A percentile compares a stretch with the other conserved stretches of the same genome.
Conservation (phyloP, 2,329 filamentous ascomycete genomes). For the Clonostachys rosea region DNA sequence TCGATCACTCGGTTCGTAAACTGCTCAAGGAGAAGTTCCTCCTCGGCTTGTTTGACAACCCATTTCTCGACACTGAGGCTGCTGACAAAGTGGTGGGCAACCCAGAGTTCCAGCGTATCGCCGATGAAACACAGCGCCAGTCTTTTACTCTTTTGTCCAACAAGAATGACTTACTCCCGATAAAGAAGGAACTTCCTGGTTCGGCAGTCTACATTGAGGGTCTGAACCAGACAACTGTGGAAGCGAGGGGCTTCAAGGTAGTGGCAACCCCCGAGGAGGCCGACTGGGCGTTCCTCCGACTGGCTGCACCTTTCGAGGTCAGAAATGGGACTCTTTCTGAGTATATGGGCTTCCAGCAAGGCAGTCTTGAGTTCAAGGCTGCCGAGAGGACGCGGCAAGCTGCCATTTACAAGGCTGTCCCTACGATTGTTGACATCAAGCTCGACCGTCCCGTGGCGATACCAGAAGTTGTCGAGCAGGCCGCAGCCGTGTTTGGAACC, state of each 20-base stretch:
- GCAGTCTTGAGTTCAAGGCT: slow-evolving; percentile 28
- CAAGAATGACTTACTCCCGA: slow-evolving; percentile 10
- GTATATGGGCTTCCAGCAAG: slow-evolving; percentile 21
- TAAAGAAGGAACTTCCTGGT: slow-evolving; percentile 2
- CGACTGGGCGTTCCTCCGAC: slow-evolving; percentile 30
- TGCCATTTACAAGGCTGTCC: slow-evolving; percentile 25
- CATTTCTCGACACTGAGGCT: slow-evolving; percentile 38
- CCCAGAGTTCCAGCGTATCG: slow-evolving; percentile 27
- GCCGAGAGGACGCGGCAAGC: slow-evolving; percentile 13
- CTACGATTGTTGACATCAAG: slow-evolving; percentile 34
- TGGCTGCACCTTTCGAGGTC: slow-evolving; percentile 22
- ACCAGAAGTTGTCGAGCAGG: slow-evolving; percentile 30
- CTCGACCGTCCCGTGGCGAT: slow-evolving; percentile 33
- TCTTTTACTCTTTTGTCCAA: slow-evolving; percentile 18
- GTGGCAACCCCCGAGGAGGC: slow-evolving; percentile 28
- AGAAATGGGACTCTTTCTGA: slow-evolving; percentile 19
- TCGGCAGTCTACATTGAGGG: slow-evolving; percentile 12
- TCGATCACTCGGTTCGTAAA: slow-evolving; percentile 38
- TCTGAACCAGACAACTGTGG: slow-evolving; percentile 7
- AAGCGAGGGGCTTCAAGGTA: slow-evolving; percentile 14
- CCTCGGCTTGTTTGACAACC: slow-evolving; percentile 45
- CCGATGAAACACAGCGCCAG: slow-evolving; percentile 14
- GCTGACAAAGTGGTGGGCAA: slow-evolving; percentile 36
- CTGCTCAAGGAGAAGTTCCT: slow-evolving; percentile 44
- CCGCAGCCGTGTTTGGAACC: slow-evolving; percentile 28